Conservation (phyloP, 2,329 filamentous ascomycete genomes). For the Sordariomycetes sp. region DNA sequence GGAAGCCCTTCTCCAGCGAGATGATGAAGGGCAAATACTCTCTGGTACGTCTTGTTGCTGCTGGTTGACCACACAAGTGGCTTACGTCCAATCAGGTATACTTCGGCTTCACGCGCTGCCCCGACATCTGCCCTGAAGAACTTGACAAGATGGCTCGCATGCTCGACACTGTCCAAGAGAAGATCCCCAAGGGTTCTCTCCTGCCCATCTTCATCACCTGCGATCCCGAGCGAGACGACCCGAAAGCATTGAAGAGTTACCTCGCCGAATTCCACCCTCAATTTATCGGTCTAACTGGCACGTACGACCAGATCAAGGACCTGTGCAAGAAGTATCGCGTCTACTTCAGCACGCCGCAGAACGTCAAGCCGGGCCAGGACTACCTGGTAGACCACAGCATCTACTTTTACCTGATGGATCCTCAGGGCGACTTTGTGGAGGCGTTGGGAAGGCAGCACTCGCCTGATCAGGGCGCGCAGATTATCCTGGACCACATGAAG, state of each 20-base stretch:
- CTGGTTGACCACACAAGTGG: background rate
- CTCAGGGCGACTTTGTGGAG: constrained; percentile 96
- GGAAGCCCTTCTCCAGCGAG: constrained; percentile 65
- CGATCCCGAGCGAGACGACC: constrained; percentile 85
- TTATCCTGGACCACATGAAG: constrained; percentile 81
- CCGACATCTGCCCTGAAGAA: constrained; percentile 97
- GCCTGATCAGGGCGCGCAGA: constrained; percentile 70
- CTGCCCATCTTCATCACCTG: constrained; percentile 89
- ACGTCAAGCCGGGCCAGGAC: constrained; percentile 87
- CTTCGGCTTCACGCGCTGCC: constrained; percentile 97
- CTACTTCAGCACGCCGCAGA: constrained; percentile 87
- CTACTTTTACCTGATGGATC: constrained; percentile 99
- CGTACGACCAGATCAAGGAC: constrained; percentile 86
- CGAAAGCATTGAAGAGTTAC: constrained; percentile 76
- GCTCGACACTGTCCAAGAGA: constrained; percentile 61
- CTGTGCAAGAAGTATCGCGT: constrained; percentile 95
- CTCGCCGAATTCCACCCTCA: constrained; percentile 81
- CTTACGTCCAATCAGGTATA: constrained; percentile 65
- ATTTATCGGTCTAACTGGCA: constrained; percentile 83
- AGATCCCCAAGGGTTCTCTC: constrained; percentile 39
- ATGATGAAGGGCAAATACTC: constrained; percentile 82
- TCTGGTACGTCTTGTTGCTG: constrained; percentile 42
- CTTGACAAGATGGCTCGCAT: constrained; percentile 99
- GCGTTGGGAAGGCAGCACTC: constrained; percentile 92
- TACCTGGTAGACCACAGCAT: constrained; percentile 98